phyloP scores from a whole-genome alignment of 331 rosid species.

The Prunus yedoensis region DNA sequence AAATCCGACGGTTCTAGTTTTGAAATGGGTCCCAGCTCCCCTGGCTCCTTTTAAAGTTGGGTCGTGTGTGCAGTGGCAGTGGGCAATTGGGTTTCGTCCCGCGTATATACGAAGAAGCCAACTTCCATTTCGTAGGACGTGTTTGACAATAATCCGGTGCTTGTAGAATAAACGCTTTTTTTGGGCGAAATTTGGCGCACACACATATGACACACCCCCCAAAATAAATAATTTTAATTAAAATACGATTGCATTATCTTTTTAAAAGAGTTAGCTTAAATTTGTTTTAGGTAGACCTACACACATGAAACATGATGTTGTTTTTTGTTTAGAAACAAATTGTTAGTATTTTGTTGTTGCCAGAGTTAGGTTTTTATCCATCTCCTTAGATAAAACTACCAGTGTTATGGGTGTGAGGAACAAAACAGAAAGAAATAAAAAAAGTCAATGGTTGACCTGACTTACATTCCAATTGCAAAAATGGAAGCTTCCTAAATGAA shows the following conservation, averaged over 20 bases:
- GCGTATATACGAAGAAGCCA: neutral
- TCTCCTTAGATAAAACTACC: neutral
- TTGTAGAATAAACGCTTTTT: neutral
- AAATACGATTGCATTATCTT: too few species aligned
- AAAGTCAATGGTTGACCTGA: neutral
- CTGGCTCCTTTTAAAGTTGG: constrained; percentile 3
- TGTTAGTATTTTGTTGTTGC: too few species aligned
- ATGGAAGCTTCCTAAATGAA: neutral
- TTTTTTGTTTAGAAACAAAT: neutral
- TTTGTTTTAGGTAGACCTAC: neutral
- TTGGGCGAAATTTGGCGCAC: neutral
- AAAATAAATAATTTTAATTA: neutral
- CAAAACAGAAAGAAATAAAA: neutral
- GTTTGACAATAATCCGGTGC: neutral
- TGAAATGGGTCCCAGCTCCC: constrained; percentile 29
- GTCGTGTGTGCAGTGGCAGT: neutral
- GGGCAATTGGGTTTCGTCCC: neutral
- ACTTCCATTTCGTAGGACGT: neutral
- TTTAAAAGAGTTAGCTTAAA: neutral
- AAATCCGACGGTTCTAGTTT: constrained; percentile 23
- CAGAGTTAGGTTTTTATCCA: neutral
- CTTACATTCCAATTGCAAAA: neutral
- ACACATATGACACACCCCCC: too few species aligned
- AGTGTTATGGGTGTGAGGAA: neutral
- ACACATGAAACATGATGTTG: neutral